Percentiles rank a stretch among this genome's conserved stretches.
These are phyloP conservation scores for Bryum argenteum DNA, from an alignment of 225 moss, liverwort and hornwort species.

Conservation along the genomic window DNA sequence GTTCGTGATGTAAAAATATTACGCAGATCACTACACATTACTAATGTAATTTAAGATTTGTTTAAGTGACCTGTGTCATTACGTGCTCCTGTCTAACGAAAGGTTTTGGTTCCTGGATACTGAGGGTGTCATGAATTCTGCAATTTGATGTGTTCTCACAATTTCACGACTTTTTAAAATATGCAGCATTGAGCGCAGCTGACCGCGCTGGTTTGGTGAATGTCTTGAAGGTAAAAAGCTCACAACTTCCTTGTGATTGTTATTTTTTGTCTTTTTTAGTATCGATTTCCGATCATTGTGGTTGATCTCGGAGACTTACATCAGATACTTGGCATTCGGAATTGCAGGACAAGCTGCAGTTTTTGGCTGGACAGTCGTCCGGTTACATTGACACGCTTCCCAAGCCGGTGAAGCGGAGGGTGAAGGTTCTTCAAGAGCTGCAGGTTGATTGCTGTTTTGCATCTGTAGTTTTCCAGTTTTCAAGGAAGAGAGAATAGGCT, in stretches of 20 bases:
- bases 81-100: too few species aligned
- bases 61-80: too few species aligned
- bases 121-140: neutral
- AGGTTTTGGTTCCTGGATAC: too few species aligned
- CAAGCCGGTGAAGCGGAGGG: slow-evolving; percentile 72
- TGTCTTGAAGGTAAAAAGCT: slow-evolving; percentile 69
- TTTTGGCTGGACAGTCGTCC: slow-evolving; percentile 76
- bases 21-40: neutral
- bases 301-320: neutral
- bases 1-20: neutral
- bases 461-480: neutral
- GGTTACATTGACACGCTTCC: slow-evolving; percentile 83
- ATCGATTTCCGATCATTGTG: neutral
- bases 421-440: slow-evolving; percentile 69
- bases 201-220: slow-evolving; percentile 82
- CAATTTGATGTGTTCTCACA: neutral
- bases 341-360: slow-evolving; percentile 82
- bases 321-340: neutral
- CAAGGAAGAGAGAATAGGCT: neutral
- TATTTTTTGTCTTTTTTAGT: neutral
- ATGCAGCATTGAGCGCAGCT: slow-evolving; percentile 73
- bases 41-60: too few species aligned
- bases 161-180: neutral
- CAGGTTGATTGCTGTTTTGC: slow-evolving; percentile 55
- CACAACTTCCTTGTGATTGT: neutral